phyloP scores from a whole-genome alignment of 225 moss, liverwort and hornwort genomes.

The Anthoceros angustus region DNA sequence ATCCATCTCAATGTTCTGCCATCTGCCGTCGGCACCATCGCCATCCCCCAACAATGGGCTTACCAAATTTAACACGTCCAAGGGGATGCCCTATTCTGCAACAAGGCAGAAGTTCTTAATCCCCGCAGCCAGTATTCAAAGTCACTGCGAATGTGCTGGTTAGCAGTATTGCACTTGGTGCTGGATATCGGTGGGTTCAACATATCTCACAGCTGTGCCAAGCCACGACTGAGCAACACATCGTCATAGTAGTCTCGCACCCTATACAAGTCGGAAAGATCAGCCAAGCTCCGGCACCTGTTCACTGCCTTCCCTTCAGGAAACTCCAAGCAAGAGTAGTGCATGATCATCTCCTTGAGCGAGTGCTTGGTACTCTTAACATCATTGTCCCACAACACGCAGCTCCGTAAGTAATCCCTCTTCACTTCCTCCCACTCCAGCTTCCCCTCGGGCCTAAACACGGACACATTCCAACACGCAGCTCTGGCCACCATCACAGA shows the following conservation, averaged over 20 bases:
- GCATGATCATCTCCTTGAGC: constrained; percentile 83
- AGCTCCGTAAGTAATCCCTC: constrained; percentile 46
- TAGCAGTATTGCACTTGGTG: too few relatives aligned
- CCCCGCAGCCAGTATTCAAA: too few relatives aligned
- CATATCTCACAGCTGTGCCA: background rate
- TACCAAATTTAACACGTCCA: too few relatives aligned
- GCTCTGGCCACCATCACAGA: constrained; percentile 74
- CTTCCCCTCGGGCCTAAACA: constrained; percentile 52
- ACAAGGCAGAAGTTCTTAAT: too few relatives aligned
- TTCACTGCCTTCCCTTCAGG: constrained; percentile 55
- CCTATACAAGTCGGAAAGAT: constrained; percentile 49
- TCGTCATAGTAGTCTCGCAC: constrained; percentile 30
- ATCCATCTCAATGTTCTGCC: too few relatives aligned
- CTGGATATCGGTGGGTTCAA: too few relatives aligned
- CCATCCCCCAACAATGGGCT: too few relatives aligned
- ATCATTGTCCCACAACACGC: constrained; percentile 60
- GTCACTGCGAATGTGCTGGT: too few relatives aligned
- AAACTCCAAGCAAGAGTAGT: constrained; percentile 53
- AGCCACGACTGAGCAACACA: constrained; percentile 16
- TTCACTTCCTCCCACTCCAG: constrained; percentile 71
- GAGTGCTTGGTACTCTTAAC: constrained; percentile 71
- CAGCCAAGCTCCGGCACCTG: constrained; percentile 43
- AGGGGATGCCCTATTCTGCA: too few relatives aligned
- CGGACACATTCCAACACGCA: constrained; percentile 73
- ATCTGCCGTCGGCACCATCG: too few relatives aligned